These are phyloP conservation scores for Hanseniaspora thailandica DNA, from an alignment of 805 yeast genomes.

Conservation along the genomic window DNA sequence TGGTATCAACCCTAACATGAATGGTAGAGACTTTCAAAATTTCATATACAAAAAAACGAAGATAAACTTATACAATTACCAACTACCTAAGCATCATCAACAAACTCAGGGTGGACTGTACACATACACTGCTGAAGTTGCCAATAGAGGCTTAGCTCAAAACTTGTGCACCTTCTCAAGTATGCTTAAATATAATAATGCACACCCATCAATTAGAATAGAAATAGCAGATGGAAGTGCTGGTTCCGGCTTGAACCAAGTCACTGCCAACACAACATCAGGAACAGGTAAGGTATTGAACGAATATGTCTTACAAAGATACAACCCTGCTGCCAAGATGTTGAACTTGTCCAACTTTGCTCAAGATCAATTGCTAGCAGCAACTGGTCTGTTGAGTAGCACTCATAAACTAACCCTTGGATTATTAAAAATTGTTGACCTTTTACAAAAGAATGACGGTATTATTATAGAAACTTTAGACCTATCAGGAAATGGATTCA, in stretches of 20 bases:
- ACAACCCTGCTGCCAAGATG: conserved; percentile 51
- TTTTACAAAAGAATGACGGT: conserved; percentile 22
- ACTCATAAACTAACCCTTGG: conserved; percentile 8
- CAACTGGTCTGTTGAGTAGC: conserved; percentile 13
- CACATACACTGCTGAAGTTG: conserved; percentile 9
- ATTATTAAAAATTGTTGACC: conserved; percentile 63
- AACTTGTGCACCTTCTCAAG: conserved; percentile 10
- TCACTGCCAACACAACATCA: conserved; percentile 6
- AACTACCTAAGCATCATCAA: conserved; percentile 11
- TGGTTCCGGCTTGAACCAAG: not conserved
- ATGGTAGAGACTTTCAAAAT: conserved; percentile 6
- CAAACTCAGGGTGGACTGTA: conserved; percentile 2
- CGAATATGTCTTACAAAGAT: conserved; percentile 50
- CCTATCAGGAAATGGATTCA: conserved; percentile 51
- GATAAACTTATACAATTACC: conserved; percentile 3
- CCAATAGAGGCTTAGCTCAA: conserved; percentile 7
- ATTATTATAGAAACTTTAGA: conserved; percentile 54
- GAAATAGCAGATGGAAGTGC: not conserved
- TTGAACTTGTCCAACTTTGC: conserved; percentile 52
- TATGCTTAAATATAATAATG: conserved; percentile 12
- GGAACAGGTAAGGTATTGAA: conserved; percentile 14
- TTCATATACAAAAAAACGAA: conserved; percentile 12
- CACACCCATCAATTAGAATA: conserved; percentile 3
- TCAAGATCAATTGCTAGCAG: conserved; percentile 10
- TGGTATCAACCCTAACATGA: conserved; percentile 14